A percentile compares a stretch with the other conserved stretches of the same genome.
Conservation (phyloP, 805 yeast genomes). For the Lipomyces chichibuensis region DNA sequence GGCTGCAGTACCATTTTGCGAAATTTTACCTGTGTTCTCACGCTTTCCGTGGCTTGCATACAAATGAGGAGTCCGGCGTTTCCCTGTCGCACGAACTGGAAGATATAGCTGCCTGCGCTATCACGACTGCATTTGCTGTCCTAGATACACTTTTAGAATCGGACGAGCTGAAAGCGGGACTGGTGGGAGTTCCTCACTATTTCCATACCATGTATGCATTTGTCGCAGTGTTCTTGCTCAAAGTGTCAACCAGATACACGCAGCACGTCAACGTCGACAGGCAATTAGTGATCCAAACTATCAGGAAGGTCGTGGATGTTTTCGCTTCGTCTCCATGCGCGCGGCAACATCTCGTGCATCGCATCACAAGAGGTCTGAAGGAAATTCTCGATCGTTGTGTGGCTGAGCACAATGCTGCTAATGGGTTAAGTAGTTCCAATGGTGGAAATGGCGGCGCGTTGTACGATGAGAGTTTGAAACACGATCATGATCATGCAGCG, state of each 20-base stretch:
- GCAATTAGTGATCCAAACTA: slow-evolving; percentile 11
- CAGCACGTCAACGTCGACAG: slow-evolving; percentile 20
- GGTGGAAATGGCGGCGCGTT: too few relatives aligned
- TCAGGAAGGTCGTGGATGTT: slow-evolving; percentile 15
- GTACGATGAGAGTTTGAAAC: too few relatives aligned
- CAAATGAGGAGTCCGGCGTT: neutral
- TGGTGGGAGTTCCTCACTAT: slow-evolving; percentile 30
- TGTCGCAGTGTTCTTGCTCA: slow-evolving; percentile 26
- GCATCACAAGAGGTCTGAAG: slow-evolving; percentile 22
- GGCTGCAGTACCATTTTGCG: slow-evolving; percentile 22
- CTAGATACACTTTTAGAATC: slow-evolving; percentile 17
- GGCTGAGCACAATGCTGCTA: too few relatives aligned
- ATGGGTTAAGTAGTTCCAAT: too few relatives aligned
- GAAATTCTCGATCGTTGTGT: slow-evolving; percentile 25
- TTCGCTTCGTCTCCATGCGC: slow-evolving; percentile 23
- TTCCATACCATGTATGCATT: slow-evolving; percentile 32
- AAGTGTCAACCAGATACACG: slow-evolving; percentile 22
- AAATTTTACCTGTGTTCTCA: slow-evolving; percentile 27
- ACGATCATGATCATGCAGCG: too few relatives aligned
- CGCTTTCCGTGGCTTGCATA: slow-evolving; percentile 26
- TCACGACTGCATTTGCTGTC: slow-evolving; percentile 27
- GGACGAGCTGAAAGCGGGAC: slow-evolving; percentile 15
- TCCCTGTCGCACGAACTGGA: slow-evolving; percentile 15
- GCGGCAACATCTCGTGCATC: slow-evolving; percentile 28
- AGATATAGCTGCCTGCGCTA: slow-evolving; percentile 21